These are phyloP conservation scores for Cryptococcus sp. DNA, from an alignment of 1,284 basidiomycete species.

Conservation along the genomic window DNA sequence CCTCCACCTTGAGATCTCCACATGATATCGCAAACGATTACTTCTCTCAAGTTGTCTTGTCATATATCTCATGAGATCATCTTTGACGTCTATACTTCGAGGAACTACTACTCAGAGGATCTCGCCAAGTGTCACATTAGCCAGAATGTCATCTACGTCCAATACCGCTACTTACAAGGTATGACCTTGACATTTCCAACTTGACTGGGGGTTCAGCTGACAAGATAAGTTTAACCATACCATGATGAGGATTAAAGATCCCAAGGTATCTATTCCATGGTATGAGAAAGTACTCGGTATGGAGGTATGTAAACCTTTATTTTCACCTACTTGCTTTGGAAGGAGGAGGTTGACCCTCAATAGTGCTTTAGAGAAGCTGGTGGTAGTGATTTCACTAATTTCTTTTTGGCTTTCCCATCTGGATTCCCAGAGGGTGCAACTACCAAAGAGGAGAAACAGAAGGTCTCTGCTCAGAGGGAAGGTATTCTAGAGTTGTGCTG, in stretches of 20 bases:
- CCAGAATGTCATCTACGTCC: slow-evolving; percentile 26
- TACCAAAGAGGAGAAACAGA: slow-evolving; percentile 39
- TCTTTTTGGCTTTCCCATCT: slow-evolving; percentile 42
- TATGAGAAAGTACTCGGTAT: slow-evolving; percentile 80
- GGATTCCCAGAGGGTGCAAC: slow-evolving; percentile 33
- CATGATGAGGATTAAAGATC: slow-evolving; percentile 72
- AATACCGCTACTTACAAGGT: slow-evolving; percentile 31
- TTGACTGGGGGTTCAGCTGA: neutral
- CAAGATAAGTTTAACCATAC: slow-evolving; percentile 68
- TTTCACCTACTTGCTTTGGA: neutral
- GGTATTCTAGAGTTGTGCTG: slow-evolving; percentile 76
- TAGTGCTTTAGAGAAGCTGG: slow-evolving; percentile 29
- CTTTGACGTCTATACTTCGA: too few relatives aligned
- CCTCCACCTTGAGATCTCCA: too few relatives aligned
- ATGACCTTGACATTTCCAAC: too few relatives aligned
- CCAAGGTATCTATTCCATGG: slow-evolving; percentile 64
- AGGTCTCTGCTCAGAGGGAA: slow-evolving; percentile 38
- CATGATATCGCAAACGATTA: too few relatives aligned
- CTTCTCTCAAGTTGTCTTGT: too few relatives aligned
- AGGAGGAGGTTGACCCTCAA: neutral
- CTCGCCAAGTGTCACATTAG: too few relatives aligned
- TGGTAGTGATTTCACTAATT: slow-evolving; percentile 47
- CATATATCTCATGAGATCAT: too few relatives aligned
- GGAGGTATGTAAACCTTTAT: slow-evolving; percentile 52
- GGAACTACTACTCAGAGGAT: too few relatives aligned